Base-by-base conservation (phyloP, 495 filamentous ascomycete species). In the Hyaloscypha bicolor region DNA sequence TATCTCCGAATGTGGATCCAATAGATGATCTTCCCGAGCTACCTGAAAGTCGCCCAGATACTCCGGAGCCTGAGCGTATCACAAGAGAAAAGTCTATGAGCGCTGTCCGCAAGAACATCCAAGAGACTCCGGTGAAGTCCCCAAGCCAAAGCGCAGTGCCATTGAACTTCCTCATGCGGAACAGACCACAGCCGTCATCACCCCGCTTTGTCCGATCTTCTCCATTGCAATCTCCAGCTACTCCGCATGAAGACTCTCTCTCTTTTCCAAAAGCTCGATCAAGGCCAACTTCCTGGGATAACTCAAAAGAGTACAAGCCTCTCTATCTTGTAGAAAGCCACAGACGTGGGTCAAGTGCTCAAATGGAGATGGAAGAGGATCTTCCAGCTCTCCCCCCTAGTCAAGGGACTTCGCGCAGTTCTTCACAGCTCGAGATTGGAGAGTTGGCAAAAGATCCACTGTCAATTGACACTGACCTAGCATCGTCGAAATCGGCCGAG, bases 91-190 rank as follows among this genome's bases (percentile, higher is more conserved):
- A 39, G 55, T 30, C 58, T 4, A 52, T 64, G 11, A 62, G 48
- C 37, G 32, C 64, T 19, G 25, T 57, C 9, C 71, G 70, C 11
- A 75, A 62, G 25, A 68, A 35, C 21, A 45, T 69, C 8, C 70
- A 68, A 25, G 71, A 74, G 6, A 65, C 66, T 45, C 72, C 69
- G 9, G 56, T 68, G 22, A 74, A 74, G 63, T 78, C 79, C 0
- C 83, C 82, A 30, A 85, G 82, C 60, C 80, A 83, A 37, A 85
- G 83, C 35, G 80, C 84, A 9, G 78, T 86, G 22, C 83, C 83
- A 21, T 32, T 72, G 56, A 71, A 79, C 63, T 83, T 86, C 52
- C 76, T 78, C 6, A 70, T 83, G 22, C 79, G 78, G 16, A 77
- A 80, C 29, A 76, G 76, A 60, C 81, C 79, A 61, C 76, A 72